phyloP scores from a whole-genome alignment of 257 asterid species.

The Schizonepeta tenuifolia region DNA sequence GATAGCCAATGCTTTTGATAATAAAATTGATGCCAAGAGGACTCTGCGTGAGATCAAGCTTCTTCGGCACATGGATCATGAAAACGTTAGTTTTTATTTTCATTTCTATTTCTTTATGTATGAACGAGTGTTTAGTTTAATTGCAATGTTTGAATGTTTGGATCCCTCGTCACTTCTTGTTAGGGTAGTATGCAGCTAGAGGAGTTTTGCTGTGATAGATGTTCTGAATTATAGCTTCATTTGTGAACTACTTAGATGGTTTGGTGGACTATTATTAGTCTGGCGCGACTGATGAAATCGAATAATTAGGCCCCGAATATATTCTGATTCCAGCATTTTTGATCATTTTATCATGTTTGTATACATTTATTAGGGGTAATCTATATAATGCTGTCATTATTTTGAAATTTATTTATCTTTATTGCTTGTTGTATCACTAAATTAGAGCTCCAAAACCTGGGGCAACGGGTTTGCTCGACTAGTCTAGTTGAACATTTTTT shows the following conservation, averaged over 20 bases:
- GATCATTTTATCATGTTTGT: slow-evolving; percentile 12
- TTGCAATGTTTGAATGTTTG: not conserved
- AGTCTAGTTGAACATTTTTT: not conserved
- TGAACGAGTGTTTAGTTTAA: not conserved
- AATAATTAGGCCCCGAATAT: not conserved
- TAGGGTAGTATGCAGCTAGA: slow-evolving; percentile 10
- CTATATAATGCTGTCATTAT: slow-evolving; percentile 6
- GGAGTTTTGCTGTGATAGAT: not conserved
- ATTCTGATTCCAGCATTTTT: not conserved
- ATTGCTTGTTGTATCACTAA: slow-evolving; percentile 1
- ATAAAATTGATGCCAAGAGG: slow-evolving; percentile 94
- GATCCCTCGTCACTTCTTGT: not conserved
- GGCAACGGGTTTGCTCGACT: slow-evolving; percentile 12
- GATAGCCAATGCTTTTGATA: slow-evolving; percentile 95
- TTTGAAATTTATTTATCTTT: not conserved
- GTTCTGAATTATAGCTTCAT: slow-evolving; percentile 8
- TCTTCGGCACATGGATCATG: slow-evolving; percentile 99
- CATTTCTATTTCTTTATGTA: not conserved
- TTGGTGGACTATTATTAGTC: slow-evolving; percentile 7
- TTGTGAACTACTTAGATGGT: slow-evolving; percentile 9
- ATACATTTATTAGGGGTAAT: slow-evolving; percentile 11
- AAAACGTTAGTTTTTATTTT: slow-evolving; percentile 64
- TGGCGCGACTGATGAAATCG: not conserved
- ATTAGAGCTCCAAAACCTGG: slow-evolving; percentile 14
- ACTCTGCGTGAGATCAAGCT: slow-evolving; percentile 99